These are phyloP conservation scores for Aspergillus sp. DNA, from an alignment of 2,329 filamentous ascomycete species.

Conservation along the genomic window DNA sequence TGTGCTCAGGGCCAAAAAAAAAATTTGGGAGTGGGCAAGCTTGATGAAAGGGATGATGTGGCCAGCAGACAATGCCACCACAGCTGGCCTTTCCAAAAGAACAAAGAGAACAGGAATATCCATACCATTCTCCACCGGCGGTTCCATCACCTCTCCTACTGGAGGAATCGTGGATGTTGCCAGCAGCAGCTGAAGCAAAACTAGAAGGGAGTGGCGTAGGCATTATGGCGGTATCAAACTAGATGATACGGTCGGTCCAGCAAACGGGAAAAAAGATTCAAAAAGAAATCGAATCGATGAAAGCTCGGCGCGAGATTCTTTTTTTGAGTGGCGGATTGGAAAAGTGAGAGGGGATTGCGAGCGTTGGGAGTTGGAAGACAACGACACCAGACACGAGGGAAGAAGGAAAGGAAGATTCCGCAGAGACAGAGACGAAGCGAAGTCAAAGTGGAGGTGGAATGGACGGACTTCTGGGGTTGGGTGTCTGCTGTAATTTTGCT, in stretches of 20 bases:
- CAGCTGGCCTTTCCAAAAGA: background rate
- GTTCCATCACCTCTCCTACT: constrained; percentile 55
- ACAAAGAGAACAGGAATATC: constrained; percentile 2
- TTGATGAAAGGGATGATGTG: background rate
- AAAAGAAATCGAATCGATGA: constrained; percentile 8
- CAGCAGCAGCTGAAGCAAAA: constrained; percentile 78
- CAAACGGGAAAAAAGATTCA: constrained; percentile 15
- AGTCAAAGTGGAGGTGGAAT: too few relatives aligned
- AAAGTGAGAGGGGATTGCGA: constrained; percentile 12
- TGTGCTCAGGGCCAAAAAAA: background rate
- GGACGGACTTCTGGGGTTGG: too few relatives aligned
- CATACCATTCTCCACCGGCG: constrained; percentile 69
- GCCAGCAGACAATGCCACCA: background rate
- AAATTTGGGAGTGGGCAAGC: constrained; percentile 2
- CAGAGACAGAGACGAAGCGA: background rate
- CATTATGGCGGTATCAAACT: constrained; percentile 43
- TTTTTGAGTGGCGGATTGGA: constrained; percentile 13
- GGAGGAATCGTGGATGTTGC: constrained; percentile 63
- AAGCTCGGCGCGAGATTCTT: constrained; percentile 18
- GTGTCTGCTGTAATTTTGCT: too few relatives aligned
- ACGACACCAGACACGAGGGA: background rate
- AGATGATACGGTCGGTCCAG: constrained; percentile 18
- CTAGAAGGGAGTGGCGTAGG: constrained; percentile 74
- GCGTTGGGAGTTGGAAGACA: background rate
- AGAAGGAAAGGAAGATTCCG: constrained; percentile 1